Percentiles rank a stretch among this genome's conserved stretches.
Evolutionary conservation across 1,139 yeast species (phyloP).

Genomic region (Trichomonascaceae sp.): DNA sequence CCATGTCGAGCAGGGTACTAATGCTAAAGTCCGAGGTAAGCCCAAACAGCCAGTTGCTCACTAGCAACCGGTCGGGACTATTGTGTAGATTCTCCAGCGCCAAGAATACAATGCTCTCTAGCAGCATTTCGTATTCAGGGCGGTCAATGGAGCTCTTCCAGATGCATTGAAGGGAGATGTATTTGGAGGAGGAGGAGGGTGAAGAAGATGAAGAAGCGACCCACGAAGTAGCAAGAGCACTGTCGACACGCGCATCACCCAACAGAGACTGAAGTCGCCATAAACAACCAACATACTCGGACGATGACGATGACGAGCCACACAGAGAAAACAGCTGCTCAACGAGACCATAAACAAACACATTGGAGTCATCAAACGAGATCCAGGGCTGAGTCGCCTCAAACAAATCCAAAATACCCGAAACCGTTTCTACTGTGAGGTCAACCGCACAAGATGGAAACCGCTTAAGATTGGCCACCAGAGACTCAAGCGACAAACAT

Average conservation of each 20-base stretch:
- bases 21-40: neutral
- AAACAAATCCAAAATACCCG: slow-evolving; percentile 37
- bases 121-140: slow-evolving; percentile 30
- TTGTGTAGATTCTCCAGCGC: slow-evolving; percentile 44
- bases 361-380: slow-evolving; percentile 12
- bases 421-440: slow-evolving; percentile 19
- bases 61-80: neutral
- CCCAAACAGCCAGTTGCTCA: slow-evolving; percentile 32
- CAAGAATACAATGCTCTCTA: slow-evolving; percentile 54
- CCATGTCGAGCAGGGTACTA: neutral
- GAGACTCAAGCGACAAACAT: neutral
- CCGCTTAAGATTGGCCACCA: neutral
- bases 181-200: no score
- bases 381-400: slow-evolving; percentile 24
- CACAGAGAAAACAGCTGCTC: slow-evolving; percentile 8
- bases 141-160: slow-evolving; percentile 33
- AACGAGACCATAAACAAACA: slow-evolving; percentile 9
- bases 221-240: slow-evolving; percentile 22
- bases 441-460: neutral
- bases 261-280: slow-evolving; percentile 26
- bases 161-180: no score
- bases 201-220: no score
- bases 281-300: slow-evolving; percentile 29
- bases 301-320: neutral
- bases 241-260: slow-evolving; percentile 24